These are phyloP conservation scores for Taphrina betulina DNA, from an alignment of 1,139 yeast species.

Conservation along the genomic window DNA sequence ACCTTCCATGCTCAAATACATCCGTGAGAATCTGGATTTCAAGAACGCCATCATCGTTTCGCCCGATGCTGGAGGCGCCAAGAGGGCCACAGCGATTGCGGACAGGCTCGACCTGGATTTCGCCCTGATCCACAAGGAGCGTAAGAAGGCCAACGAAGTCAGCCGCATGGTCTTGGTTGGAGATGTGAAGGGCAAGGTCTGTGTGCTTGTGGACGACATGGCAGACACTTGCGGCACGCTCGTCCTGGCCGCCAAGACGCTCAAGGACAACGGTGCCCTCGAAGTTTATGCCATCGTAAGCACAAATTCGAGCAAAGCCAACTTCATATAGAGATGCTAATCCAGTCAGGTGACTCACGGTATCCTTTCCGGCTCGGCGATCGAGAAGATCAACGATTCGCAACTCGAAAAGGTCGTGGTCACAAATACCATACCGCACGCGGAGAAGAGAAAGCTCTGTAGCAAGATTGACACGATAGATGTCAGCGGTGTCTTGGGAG, in stretches of 20 bases:
- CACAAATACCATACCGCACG: conserved; percentile 89
- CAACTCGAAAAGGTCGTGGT: conserved; percentile 81
- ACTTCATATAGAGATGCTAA: no score
- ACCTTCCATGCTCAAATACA: conserved; percentile 80
- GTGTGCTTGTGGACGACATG: conserved; percentile 84
- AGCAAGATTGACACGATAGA: conserved; percentile 78
- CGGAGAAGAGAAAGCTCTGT: conserved; percentile 53
- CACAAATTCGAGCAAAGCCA: no score
- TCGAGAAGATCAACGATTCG: conserved; percentile 64
- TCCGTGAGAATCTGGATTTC: conserved; percentile 53
- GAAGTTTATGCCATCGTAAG: conserved; percentile 75
- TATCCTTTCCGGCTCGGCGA: conserved; percentile 86
- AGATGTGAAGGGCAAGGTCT: conserved; percentile 81
- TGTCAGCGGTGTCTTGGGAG: conserved; percentile 83
- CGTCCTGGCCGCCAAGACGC: conserved; percentile 82
- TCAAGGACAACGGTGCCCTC: conserved; percentile 89
- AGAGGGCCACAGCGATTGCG: conserved; percentile 91
- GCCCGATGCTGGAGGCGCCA: conserved; percentile 99
- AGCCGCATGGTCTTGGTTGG: conserved; percentile 96
- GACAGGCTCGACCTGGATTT: conserved; percentile 85
- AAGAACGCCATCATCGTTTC: conserved; percentile 81
- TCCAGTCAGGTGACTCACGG: conserved; percentile 77
- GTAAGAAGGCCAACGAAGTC: conserved; percentile 80
- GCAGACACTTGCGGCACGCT: conserved; percentile 93
- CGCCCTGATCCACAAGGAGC: conserved; percentile 93